Base-by-base conservation (phyloP, 2,329 filamentous ascomycete species). In the Alternaria ethzedia region DNA sequence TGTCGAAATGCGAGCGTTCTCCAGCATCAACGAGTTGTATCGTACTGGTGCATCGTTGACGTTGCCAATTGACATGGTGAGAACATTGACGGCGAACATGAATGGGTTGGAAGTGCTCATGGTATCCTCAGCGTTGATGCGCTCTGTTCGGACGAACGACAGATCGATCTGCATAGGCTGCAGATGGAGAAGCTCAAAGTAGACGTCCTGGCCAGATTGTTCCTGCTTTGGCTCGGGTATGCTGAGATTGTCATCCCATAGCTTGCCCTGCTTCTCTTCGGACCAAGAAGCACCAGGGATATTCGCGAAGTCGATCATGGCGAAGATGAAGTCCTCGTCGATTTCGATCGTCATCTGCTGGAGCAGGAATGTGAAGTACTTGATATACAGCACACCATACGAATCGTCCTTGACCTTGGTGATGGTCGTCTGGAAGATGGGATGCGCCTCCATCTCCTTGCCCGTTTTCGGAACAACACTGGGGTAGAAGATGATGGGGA, bases 51-150 rank as follows among this genome's bases (percentile, higher is more conserved):
- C 96, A 80, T 99, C 96, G 74, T 99, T 99, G 84, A 99, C 93
- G 74, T 99, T 99, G 68, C 96, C 96, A 74, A 99, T 96, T 13
- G 96, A 97, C 96, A 99, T 99, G 1, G 96, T 98, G 84, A 99
- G 90, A 70, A 98, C 93, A 76, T 99, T 98, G 79, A 98, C 90
- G 78, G 97, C 94, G 83, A 98, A 99, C 94, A 98, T 98, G 79
- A 99, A 86, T 1, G 96, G 96, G 76, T 97, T 99, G 45, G 93
- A 93, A 13, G 82, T 83, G 50, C 93, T 93, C 50, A 94, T 91
- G 71, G 96, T 96, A 79, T 98, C 94, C 78, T 98, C 95, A 3
- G 93, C 95, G 69, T 99, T 99, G 82, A 99, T 91, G 11, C 94
- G 89, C 79, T 99, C 96, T 0, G 96, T 99, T 20, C 96, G 91